Evolutionary conservation across 805 yeast species (phyloP).

Genomic region (Clavispora phyllophila): DNA sequence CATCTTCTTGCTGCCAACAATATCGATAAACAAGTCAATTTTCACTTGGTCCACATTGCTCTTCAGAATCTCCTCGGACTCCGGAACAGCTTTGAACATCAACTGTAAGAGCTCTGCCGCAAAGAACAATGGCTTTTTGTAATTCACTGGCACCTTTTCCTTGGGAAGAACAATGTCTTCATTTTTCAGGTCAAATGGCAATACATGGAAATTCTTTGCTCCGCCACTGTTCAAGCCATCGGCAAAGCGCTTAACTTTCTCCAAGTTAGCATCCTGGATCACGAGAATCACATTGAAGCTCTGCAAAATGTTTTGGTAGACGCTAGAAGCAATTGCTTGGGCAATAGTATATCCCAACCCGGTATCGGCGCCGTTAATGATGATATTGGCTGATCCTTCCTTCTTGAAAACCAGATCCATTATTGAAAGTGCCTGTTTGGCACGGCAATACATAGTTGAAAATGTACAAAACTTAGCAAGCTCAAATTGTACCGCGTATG

Average conservation of each 20-base stretch:
- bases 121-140: slow-evolving; percentile 34
- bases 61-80: slow-evolving; percentile 15
- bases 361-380: slow-evolving; percentile 42
- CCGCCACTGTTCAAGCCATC: slow-evolving; percentile 15
- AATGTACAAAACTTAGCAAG: slow-evolving; percentile 30
- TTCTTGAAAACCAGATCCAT: slow-evolving; percentile 13
- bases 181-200: slow-evolving; percentile 30
- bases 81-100: slow-evolving; percentile 21
- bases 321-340: slow-evolving; percentile 28
- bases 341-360: slow-evolving; percentile 31
- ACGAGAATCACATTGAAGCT: slow-evolving; percentile 28
- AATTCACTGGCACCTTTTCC: slow-evolving; percentile 28
- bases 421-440: slow-evolving; percentile 30
- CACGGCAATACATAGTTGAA: slow-evolving; percentile 32
- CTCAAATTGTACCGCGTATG: slow-evolving; percentile 5
- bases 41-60: slow-evolving; percentile 22
- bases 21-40: slow-evolving; percentile 35
- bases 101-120: slow-evolving; percentile 34
- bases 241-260: slow-evolving; percentile 18
- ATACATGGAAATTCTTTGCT: slow-evolving; percentile 18
- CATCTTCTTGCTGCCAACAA: slow-evolving; percentile 35
- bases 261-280: slow-evolving; percentile 19
- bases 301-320: slow-evolving; percentile 18
- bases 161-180: slow-evolving; percentile 33
- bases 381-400: slow-evolving; percentile 21